Base-by-base conservation (phyloP, 768 basidiomycete species). In the Daedaleopsis nitida region DNA sequence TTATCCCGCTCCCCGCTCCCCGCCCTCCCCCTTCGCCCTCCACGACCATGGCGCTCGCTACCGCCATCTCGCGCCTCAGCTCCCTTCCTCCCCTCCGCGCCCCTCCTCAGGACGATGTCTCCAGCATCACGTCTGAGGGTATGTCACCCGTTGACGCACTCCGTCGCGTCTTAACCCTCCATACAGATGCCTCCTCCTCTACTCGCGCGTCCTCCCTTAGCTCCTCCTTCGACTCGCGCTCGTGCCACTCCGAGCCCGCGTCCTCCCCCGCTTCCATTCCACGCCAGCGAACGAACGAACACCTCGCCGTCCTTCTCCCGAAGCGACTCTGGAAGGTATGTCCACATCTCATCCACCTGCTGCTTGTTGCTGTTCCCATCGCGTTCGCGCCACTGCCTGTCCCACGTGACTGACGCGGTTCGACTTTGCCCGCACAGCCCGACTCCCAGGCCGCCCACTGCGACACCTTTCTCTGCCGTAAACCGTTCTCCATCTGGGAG, bases 231-330 rank as follows among this genome's bases (percentile, higher is more conserved):
- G 67, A 70, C 58, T 38, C 69, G 27, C 66, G 68, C 44, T 69
- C 70, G 23, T 68, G 58, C 53, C 45, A 62, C 50, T 71, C 70
- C 34, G 68, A 67, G 42, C 65, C 72, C 42, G 57, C 66, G 47
- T 19, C 62, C 32, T 52, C 68, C 14, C 64, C 70, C 16, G 65
- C 70, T 27, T 57, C 58, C 53, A 57, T 62, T 38, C 60, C 66
- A 4, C 75, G 75, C 0, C 54, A 55, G 10, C 10, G 62, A 13
- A 62, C 64, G 56, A 89, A 91, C 72, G 87, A 91, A 73, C 89
- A 92, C 67, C 82, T 93, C 27, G 91, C 91, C 21, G 88, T 92
- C 32, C 78, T 91, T 13, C 82, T 92, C 45, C 82, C 85, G 24
- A 85, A 78, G 69, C 74, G 77, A 55, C 81, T 91, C 42, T 93